Base-by-base conservation (phyloP, 768 basidiomycete species). In the Fomitopsis serialis region DNA sequence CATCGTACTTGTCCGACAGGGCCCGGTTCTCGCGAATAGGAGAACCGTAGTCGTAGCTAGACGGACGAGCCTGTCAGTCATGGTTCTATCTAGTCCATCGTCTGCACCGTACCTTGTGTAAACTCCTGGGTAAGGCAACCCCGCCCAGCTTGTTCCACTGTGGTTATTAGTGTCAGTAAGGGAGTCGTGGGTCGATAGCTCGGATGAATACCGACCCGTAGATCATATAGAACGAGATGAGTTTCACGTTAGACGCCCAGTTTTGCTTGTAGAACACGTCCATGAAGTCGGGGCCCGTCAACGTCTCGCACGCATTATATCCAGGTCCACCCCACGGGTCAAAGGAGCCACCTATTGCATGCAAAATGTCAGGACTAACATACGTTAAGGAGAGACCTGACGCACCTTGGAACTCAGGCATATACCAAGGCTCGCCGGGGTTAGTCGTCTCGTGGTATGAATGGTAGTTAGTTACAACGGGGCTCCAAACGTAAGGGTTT, bases 61-160 rank as follows among this genome's bases (percentile, higher is more conserved):
- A 2, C 15, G 36, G 34, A n/a, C n/a, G n/a, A 32, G 29, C 29
- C 11, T 11, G 27, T 24, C 6, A 17, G 11, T 2, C 19, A 32
- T 32, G 10, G 8, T 34, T 32, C 42, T 21, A 10, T 7, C 10
- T 19, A 40, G 27, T 23, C 21, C 13, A 46, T 11, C 6, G 46
- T 12, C n/a, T 19, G 42, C 23, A 15, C 49, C n/a, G n/a, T 45
- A 63, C 69, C 66, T 62, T 65, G 75, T 82, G 63, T 85, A 83
- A 15, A 88, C 90, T 9, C 84, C 87, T 13, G 80, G 89, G 72
- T 82, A 88, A 1, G 91, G 86, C 42, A 92, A 72, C 10, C 77
- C 86, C 37, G 88, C 91, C 89, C 89, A 93, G 12, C 86, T 90
- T 0, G 91, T 92, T 22, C 91, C 90, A 8, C 90, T 90, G 54